phyloP scores from a whole-genome alignment of 2,329 filamentous ascomycete genomes.

The Pseudogymnoascus pannorum region DNA sequence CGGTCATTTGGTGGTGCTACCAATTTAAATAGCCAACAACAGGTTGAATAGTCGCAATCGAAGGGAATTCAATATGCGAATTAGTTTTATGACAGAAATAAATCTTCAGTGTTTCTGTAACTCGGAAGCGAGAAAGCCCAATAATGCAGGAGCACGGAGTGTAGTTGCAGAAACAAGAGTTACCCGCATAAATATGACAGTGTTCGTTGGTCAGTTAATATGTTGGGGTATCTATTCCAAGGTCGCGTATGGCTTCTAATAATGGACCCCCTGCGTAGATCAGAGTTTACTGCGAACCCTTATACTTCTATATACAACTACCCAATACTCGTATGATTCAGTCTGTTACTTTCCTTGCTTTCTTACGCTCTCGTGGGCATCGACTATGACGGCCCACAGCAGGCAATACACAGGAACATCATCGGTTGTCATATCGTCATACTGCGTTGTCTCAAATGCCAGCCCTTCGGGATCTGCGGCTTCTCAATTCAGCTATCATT shows the following conservation, averaged over 20 bases:
- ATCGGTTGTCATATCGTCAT: constrained; percentile 1
- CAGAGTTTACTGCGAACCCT: neutral
- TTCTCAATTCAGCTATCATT: neutral
- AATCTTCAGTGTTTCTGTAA: neutral
- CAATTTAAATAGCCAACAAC: neutral
- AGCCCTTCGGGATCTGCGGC: neutral
- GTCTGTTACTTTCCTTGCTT: neutral
- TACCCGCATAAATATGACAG: neutral
- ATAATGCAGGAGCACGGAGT: neutral
- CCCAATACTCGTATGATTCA: neutral
- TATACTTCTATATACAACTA: neutral
- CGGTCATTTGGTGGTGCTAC: neutral
- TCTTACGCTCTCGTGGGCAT: neutral
- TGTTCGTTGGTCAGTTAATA: neutral
- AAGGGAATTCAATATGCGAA: neutral
- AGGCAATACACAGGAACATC: neutral
- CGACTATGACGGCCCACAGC: neutral
- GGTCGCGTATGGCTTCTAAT: no score
- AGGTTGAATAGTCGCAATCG: neutral
- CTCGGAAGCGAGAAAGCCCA: neutral
- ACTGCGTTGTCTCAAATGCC: neutral
- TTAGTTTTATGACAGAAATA: neutral
- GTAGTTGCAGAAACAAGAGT: neutral
- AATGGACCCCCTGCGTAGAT: constrained; percentile 3
- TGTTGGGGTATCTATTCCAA: neutral